Conservation (phyloP, 2,329 filamentous ascomycete genomes). For the Venturia asperata region DNA sequence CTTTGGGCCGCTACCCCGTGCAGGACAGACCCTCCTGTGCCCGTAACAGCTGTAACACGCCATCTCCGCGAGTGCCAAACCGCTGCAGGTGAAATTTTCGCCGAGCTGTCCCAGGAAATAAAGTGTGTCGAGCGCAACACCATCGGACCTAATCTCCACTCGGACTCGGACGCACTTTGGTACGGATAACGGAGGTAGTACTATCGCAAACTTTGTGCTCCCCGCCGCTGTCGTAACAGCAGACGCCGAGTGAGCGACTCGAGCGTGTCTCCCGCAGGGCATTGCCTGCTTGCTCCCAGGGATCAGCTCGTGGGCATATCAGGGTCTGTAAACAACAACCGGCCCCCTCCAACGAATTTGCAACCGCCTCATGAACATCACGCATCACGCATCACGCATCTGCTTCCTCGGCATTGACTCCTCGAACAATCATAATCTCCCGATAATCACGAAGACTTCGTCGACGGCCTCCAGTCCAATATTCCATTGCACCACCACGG, state of each 20-base stretch:
- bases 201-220: neutral
- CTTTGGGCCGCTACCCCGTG: too few relatives aligned
- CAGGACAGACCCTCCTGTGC: too few relatives aligned
- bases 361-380: neutral
- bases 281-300: neutral
- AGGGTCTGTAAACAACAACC: neutral
- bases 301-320: neutral
- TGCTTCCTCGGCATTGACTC: neutral
- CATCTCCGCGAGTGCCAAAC: neutral
- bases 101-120: neutral
- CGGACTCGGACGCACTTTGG: too few relatives aligned
- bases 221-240: neutral
- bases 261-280: neutral
- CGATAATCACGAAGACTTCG: neutral
- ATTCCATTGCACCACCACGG: neutral
- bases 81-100: neutral
- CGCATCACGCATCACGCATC: neutral
- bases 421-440: neutral
- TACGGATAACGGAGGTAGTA: too few relatives aligned
- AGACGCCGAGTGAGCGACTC: neutral
- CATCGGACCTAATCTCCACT: neutral
- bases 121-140: neutral
- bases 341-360: neutral
- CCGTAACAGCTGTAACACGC: too few relatives aligned
- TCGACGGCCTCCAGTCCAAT: neutral